A percentile compares a stretch with the other conserved stretches of the same genome.
Conservation (phyloP, 352 stramenopile genomes). For the Phytophthora cactorum region DNA sequence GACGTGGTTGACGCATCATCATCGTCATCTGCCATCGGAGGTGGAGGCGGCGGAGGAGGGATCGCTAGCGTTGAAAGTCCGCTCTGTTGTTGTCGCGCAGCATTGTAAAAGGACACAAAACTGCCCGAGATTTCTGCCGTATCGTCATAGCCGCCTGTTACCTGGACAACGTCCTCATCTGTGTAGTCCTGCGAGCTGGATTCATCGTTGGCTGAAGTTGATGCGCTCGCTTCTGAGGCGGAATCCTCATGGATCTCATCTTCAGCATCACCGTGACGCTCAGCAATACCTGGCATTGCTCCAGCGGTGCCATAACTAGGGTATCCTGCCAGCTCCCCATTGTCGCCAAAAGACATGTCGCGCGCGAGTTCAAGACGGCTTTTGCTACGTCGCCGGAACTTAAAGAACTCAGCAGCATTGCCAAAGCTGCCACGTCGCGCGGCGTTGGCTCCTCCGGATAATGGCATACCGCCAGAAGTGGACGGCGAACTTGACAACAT, state of each 20-base stretch:
- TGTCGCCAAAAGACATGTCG: conserved; percentile 63
- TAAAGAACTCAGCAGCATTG: conserved; percentile 87
- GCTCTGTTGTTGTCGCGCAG: conserved; percentile 40
- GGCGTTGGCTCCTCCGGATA: conserved; percentile 31
- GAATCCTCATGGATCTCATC: conserved; percentile 57
- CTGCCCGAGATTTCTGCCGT: conserved; percentile 64
- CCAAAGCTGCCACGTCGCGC: conserved; percentile 78
- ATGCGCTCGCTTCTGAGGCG: conserved; percentile 52
- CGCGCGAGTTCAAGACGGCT: conserved; percentile 80
- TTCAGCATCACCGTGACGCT: conserved; percentile 54
- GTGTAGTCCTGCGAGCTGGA: conserved; percentile 70
- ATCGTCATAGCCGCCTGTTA: conserved; percentile 70
- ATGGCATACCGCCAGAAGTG: conserved; percentile 20
- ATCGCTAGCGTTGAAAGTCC: conserved; percentile 65
- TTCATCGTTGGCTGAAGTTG: conserved; percentile 60
- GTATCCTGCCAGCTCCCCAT: conserved; percentile 52
- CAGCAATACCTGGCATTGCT: conserved; percentile 79
- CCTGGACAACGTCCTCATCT: conserved; percentile 68
- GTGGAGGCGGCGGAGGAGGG: conserved; percentile 63
- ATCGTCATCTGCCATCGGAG: conserved; percentile 73
- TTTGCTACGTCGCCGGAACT: conserved; percentile 87
- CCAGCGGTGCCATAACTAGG: conserved; percentile 59
- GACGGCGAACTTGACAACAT: conserved; percentile 40
- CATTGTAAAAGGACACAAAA: conserved; percentile 86
- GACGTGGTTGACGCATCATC: conserved; percentile 67